phyloP scores from a whole-genome alignment of 768 basidiomycete genomes.

The Candolleomyces aberdarensis region DNA sequence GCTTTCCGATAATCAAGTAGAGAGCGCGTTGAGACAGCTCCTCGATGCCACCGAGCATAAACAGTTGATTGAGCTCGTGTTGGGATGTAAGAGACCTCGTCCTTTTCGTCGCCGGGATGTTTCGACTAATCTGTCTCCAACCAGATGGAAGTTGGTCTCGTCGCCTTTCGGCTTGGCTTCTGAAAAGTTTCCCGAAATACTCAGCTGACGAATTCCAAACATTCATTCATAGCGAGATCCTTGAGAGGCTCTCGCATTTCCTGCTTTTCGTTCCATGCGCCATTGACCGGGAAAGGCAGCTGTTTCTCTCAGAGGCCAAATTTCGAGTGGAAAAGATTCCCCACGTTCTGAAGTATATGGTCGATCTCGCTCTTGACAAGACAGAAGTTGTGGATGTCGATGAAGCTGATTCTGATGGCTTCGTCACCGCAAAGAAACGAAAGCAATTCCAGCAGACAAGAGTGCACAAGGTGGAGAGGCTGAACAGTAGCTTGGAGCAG shows the following conservation, averaged over 20 bases:
- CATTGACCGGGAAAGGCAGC: neutral
- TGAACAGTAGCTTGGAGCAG: neutral
- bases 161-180: neutral
- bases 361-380: neutral
- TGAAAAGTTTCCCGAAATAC: neutral
- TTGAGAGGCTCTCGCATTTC: neutral
- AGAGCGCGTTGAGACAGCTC: neutral
- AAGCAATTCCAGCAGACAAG: too few species aligned
- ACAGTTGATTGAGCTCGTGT: neutral
- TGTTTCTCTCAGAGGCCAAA: neutral
- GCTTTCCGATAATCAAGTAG: neutral
- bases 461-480: neutral
- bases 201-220: neutral
- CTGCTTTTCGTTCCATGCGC: neutral
- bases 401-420: too few species aligned
- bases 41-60: neutral
- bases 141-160: neutral
- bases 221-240: neutral
- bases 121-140: neutral
- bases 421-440: too few species aligned
- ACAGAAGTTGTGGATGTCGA: too few species aligned
- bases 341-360: neutral
- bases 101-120: neutral
- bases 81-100: neutral
- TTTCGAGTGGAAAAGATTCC: neutral